phyloP scores from a whole-genome alignment of 2,329 filamentous ascomycete species.

The Diaporthe velutina region DNA sequence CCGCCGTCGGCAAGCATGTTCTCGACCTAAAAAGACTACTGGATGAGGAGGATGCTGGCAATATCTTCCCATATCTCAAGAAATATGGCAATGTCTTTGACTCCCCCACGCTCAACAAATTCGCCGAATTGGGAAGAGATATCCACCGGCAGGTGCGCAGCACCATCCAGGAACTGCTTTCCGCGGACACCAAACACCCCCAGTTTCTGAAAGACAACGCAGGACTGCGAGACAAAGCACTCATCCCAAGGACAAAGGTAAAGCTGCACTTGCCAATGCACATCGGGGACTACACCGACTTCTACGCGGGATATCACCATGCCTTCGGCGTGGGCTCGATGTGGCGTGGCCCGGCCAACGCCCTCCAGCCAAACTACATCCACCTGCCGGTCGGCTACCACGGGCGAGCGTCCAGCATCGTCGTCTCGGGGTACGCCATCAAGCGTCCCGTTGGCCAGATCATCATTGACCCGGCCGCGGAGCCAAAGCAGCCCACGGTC shows the following conservation, averaged over 20 bases:
- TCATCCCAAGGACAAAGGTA: constrained; percentile 71
- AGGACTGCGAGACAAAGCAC: constrained; percentile 65
- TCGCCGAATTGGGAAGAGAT: constrained; percentile 78
- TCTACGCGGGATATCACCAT: constrained; percentile 85
- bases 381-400: constrained; percentile 88
- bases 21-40: constrained; percentile 76
- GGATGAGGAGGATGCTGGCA: constrained; percentile 68
- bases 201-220: constrained; percentile 74
- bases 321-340: constrained; percentile 76
- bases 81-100: constrained; percentile 43
- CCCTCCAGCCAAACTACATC: constrained; percentile 84
- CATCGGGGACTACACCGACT: constrained; percentile 88
- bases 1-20: constrained; percentile 77
- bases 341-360: constrained; percentile 79
- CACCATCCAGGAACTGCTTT: constrained; percentile 77
- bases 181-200: constrained; percentile 69
- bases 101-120: constrained; percentile 61
- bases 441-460: constrained; percentile 83
- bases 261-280: constrained; percentile 80
- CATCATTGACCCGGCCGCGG: constrained; percentile 71
- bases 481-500: constrained; percentile 73
- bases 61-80: constrained; percentile 42
- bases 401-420: constrained; percentile 80
- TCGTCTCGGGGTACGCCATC: constrained; percentile 80
- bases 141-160: constrained; percentile 77